Base-by-base conservation (phyloP, 495 filamentous ascomycete species). In the Trichocladium antarcticum region DNA sequence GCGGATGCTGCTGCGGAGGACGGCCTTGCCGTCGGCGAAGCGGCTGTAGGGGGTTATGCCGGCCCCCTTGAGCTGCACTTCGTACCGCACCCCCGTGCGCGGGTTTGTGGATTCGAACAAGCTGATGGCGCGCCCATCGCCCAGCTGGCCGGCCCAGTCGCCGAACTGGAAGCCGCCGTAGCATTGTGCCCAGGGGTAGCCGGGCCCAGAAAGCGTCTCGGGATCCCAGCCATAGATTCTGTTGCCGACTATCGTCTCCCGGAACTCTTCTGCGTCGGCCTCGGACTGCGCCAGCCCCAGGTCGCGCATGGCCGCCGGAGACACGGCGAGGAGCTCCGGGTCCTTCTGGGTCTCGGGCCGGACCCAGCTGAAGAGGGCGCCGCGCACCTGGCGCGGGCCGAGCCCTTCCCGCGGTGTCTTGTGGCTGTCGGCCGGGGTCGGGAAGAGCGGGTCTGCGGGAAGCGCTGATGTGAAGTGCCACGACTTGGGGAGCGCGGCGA, bases 181-280 rank as follows among this genome's bases (percentile, higher is more conserved):
- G 62, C 89, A 96, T 67, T 96, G 89, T 29, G 93, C 88, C 92
- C 92, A 98, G 11, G 92, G 93, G 61, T 97, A 96, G 31, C 90
- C 79, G 5, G 81, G 83, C 21, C 74, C 68, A 37, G 79, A 72
- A 64, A 49, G 77, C 74, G 56, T 83, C 68, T 68, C 64, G 15
- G 64, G 68, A 54, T 83, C 72, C 61, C 76, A 74, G 35, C 81
- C 79, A 32, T 75, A 73, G 9, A 93, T 74, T 57, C 80, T 79
- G 61, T 95, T 96, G 3, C 92, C 92, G 0, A 82, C 77, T 15
- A 90, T 83, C 5, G 84, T 69, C 8, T 78, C 70, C 52, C 79
- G 74, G 70, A 98, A 97, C 8, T 86, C 80, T n/a, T 80, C 66
- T 1, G 75, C 84, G 35, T 78, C 61, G 44, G 82, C 79, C 54